Conservation (phyloP, 768 basidiomycete genomes). For the Termitomyces sp. region DNA sequence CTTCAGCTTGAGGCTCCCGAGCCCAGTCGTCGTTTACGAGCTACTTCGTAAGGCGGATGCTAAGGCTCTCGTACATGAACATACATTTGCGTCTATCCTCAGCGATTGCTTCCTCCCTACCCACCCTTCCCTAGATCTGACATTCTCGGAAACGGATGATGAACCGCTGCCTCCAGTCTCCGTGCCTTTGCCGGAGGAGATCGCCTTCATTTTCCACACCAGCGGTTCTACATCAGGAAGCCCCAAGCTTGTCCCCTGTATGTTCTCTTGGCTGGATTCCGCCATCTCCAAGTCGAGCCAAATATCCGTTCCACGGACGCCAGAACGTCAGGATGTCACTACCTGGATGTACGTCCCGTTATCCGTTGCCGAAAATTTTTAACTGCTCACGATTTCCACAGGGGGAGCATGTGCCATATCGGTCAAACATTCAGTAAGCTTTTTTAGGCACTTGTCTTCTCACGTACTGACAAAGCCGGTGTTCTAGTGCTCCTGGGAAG, state of each 20-base stretch:
- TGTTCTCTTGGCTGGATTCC: slow-evolving; percentile 45
- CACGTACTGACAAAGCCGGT: slow-evolving; percentile 15
- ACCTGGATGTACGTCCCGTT: slow-evolving; percentile 40
- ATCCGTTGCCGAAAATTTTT: background rate
- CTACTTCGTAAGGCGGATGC: slow-evolving; percentile 50
- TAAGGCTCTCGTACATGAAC: slow-evolving; percentile 51
- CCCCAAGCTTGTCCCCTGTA: slow-evolving; percentile 60
- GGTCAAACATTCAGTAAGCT: slow-evolving; percentile 69
- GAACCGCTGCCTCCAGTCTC: slow-evolving; percentile 35
- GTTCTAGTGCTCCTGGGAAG: slow-evolving; percentile 61
- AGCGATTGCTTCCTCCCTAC: slow-evolving; percentile 34
- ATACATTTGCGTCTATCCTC: slow-evolving; percentile 33
- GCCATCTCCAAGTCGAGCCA: slow-evolving; percentile 42
- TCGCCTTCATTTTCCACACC: slow-evolving; percentile 57
- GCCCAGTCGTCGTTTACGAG: slow-evolving; percentile 53
- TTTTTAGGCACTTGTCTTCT: slow-evolving; percentile 10
- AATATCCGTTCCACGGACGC: slow-evolving; percentile 32
- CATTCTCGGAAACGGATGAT: slow-evolving; percentile 22
- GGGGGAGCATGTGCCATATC: slow-evolving; percentile 84
- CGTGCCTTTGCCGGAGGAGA: slow-evolving; percentile 19
- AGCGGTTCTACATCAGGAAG: slow-evolving; percentile 63
- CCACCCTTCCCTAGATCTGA: slow-evolving; percentile 25
- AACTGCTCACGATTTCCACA: slow-evolving; percentile 22
- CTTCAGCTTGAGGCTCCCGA: slow-evolving; percentile 56
- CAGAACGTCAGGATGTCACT: slow-evolving; percentile 45